Conservation (phyloP, 768 basidiomycete genomes). For the Boletus barrowsii region DNA sequence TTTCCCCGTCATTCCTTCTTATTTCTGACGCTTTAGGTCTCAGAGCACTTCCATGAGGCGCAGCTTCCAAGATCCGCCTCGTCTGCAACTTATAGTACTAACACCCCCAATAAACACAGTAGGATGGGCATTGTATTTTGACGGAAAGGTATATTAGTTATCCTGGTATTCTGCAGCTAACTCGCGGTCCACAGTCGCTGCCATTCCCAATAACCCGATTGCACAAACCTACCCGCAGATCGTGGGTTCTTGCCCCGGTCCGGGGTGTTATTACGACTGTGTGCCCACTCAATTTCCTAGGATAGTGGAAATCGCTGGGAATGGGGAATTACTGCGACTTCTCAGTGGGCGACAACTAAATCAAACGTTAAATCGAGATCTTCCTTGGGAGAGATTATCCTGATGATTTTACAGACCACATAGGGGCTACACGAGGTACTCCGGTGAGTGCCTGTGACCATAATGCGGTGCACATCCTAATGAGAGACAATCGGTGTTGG, state of each 20-base stretch:
- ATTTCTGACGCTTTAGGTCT: conserved; percentile 8
- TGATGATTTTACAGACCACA: neutral
- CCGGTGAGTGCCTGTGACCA: conserved; percentile 4
- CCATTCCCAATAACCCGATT: neutral
- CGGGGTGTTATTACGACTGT: neutral
- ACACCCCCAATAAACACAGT: no score
- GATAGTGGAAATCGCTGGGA: neutral
- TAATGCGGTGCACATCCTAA: neutral
- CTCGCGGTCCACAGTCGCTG: neutral
- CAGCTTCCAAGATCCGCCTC: neutral
- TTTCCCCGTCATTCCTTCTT: neutral
- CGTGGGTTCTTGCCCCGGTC: neutral
- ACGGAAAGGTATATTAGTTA: neutral
- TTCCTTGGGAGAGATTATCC: neutral
- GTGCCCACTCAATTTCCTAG: neutral
- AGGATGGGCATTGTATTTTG: neutral
- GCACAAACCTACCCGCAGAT: neutral
- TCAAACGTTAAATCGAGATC: neutral
- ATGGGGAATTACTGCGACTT: neutral
- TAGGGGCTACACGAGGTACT: neutral
- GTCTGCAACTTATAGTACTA: neutral
- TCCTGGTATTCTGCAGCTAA: neutral
- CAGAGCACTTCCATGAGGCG: conserved; percentile 6
- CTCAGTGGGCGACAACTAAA: neutral
- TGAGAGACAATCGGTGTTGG: neutral